phyloP scores from a whole-genome alignment of 2,329 filamentous ascomycete species.

The Claviceps maximensis region DNA sequence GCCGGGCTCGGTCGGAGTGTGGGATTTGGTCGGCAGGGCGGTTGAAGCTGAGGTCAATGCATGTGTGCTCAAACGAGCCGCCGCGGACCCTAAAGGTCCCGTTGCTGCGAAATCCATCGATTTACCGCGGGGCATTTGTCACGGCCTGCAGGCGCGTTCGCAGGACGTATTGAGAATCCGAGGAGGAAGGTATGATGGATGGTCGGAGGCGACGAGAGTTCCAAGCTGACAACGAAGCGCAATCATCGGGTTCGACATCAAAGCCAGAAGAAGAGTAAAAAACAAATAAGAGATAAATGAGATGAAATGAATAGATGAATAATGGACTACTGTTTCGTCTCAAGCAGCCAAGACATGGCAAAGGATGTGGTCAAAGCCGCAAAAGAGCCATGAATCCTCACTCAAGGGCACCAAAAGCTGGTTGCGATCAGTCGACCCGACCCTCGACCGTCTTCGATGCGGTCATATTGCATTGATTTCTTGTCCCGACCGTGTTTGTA shows the following conservation, averaged over 20 bases:
- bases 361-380: neutral
- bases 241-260: conserved; percentile 1
- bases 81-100: neutral
- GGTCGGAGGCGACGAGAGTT: neutral
- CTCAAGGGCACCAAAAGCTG: neutral
- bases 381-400: neutral
- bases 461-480: neutral
- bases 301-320: neutral
- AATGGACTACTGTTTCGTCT: neutral
- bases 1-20: conserved; percentile 21
- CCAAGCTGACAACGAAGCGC: neutral
- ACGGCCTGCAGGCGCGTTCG: conserved; percentile 4
- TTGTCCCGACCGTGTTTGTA: neutral
- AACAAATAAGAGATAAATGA: neutral
- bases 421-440: neutral
- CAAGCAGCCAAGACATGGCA: neutral
- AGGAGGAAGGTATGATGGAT: neutral
- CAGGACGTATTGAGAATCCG: neutral
- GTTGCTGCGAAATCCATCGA: conserved; percentile 1
- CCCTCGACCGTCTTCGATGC: neutral
- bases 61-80: neutral
- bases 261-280: neutral
- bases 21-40: conserved; percentile 6
- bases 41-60: neutral
- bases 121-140: neutral